These are phyloP conservation scores for Phytophthora rubi DNA, from an alignment of 352 stramenopile species.

Conservation along the genomic window DNA sequence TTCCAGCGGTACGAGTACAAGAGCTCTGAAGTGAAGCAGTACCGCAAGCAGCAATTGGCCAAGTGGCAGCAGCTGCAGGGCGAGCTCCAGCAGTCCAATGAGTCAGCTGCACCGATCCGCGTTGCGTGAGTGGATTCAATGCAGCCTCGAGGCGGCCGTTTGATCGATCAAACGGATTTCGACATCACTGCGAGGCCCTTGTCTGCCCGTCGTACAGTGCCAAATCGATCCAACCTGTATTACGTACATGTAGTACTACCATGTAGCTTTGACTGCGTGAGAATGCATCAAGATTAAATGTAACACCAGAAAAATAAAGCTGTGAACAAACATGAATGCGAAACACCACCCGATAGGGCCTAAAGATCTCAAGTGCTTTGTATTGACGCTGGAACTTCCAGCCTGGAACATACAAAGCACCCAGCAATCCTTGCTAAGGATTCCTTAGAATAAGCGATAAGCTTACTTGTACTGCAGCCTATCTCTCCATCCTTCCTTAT, in stretches of 20 bases:
- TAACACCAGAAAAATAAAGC: conserved; percentile 18
- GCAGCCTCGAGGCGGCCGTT: no score
- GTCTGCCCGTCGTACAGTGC: no score
- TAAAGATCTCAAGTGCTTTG: no score
- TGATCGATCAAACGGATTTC: no score
- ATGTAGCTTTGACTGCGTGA: conserved; percentile 14
- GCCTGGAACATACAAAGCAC: no score
- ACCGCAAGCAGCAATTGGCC: conserved; percentile 73
- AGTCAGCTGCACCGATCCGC: conserved; percentile 30
- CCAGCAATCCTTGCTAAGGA: no score
- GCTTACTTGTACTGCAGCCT: no score
- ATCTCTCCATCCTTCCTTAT: no score
- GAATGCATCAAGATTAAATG: conserved; percentile 17
- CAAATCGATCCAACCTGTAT: conserved; percentile 14
- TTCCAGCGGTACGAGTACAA: conserved; percentile 81
- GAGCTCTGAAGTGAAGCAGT: conserved; percentile 65
- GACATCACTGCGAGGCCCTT: no score
- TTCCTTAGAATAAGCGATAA: no score
- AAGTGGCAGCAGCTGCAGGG: conserved; percentile 54
- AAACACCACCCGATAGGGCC: background rate
- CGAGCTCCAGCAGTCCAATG: conserved; percentile 26
- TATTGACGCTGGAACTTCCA: no score
- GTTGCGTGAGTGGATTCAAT: conserved; percentile 34
- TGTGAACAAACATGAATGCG: background rate
- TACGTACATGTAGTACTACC: background rate